A percentile compares a stretch with the other conserved stretches of the same genome.
phyloP scores from a whole-genome alignment of 495 filamentous ascomycete genomes.

The Oidiodendron maius region DNA sequence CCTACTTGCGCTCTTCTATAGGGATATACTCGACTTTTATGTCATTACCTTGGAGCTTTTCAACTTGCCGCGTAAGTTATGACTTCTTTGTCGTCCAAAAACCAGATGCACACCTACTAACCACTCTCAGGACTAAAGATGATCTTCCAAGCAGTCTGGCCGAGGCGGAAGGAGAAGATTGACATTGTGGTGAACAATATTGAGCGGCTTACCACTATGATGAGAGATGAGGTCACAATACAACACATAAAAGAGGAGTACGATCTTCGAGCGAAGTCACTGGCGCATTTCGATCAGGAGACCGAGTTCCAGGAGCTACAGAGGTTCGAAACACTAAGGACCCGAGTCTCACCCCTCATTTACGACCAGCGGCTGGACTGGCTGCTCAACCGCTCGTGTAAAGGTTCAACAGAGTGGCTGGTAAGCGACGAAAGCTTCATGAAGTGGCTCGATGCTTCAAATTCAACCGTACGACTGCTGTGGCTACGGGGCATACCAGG shows the following conservation, averaged over 20 bases:
- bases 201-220: slow-evolving; percentile 4
- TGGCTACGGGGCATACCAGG: slow-evolving; percentile 29
- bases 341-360: not conserved
- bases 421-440: not conserved
- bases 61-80: slow-evolving; percentile 12
- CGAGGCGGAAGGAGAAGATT: slow-evolving; percentile 8
- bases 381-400: not conserved
- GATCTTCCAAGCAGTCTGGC: slow-evolving; percentile 12
- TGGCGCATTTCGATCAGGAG: slow-evolving; percentile 8
- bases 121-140: not conserved
- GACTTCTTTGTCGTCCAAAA: not conserved
- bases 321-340: not conserved
- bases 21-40: slow-evolving; percentile 28
- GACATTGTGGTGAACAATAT: slow-evolving; percentile 8
- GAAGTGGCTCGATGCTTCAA: not conserved
- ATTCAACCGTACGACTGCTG: not conserved
- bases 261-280: slow-evolving; percentile 1
- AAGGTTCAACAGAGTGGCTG: not conserved
- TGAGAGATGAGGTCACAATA: slow-evolving; percentile 14
- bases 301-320: not conserved
- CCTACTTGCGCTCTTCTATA: slow-evolving; percentile 21
- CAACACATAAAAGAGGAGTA: slow-evolving; percentile 17
- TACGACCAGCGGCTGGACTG: not conserved
- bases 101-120: not conserved
- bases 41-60: slow-evolving; percentile 22